These are phyloP conservation scores for Nicotiana rustica DNA, from an alignment of 305 asterid species.

Conservation along the genomic window DNA sequence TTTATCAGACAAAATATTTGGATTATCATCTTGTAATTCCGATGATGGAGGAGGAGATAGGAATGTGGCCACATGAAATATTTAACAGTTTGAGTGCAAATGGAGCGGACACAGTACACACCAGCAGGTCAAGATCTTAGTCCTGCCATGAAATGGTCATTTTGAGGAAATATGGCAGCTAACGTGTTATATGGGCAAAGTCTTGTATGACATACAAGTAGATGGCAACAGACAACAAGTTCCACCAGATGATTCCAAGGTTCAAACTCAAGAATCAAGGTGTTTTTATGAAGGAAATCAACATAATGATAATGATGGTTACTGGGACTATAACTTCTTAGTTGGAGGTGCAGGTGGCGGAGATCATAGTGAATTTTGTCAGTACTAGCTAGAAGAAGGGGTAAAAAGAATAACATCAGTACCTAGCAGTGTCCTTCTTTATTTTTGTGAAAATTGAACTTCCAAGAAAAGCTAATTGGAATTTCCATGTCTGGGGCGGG, in stretches of 20 bases:
- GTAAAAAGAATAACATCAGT: no score
- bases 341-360: not conserved
- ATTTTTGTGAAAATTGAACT: no score
- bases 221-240: not conserved
- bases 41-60: not conserved
- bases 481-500: no score
- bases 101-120: not conserved
- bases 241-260: no score
- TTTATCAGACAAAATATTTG: not conserved
- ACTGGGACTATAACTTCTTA: conserved; percentile 4
- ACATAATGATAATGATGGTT: no score
- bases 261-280: no score
- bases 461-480: no score
- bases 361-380: not conserved
- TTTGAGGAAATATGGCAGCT: not conserved
- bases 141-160: conserved; percentile 23
- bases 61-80: not conserved
- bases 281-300: no score
- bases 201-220: not conserved
- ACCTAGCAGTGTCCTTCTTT: no score
- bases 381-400: no score
- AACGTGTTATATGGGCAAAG: conserved; percentile 16
- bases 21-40: no score
- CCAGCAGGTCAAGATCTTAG: conserved; percentile 11
- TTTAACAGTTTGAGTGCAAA: not conserved